These are phyloP conservation scores for Verbascum thapsus DNA, from an alignment of 257 asterid genomes.

Conservation along the genomic window DNA sequence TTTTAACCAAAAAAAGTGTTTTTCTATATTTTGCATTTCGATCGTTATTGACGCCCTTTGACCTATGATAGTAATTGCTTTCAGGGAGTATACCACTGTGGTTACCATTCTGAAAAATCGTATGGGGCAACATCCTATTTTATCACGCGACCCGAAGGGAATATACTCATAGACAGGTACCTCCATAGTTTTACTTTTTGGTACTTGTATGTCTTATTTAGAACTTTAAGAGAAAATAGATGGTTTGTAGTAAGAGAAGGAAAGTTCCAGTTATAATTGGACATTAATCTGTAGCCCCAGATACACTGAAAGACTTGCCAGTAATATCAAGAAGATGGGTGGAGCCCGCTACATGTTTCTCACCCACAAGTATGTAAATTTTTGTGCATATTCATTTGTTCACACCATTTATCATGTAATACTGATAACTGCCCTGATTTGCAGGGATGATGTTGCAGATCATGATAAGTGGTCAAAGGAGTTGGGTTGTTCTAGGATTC, in stretches of 20 bases:
- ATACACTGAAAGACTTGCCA: constrained; percentile 51
- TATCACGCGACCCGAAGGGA: constrained; percentile 65
- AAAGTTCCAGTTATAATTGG: constrained; percentile 6
- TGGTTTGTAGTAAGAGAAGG: not conserved
- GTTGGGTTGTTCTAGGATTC: constrained; percentile 59
- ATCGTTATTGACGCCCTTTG: not conserved
- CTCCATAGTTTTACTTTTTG: not conserved
- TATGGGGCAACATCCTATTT: constrained; percentile 70
- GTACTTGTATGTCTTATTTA: constrained; percentile 3
- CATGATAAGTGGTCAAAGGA: constrained; percentile 71
- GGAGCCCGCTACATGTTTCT: constrained; percentile 80
- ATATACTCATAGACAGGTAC: constrained; percentile 76
- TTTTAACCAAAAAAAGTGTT: no score
- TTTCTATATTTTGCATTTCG: not conserved
- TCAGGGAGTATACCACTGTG: constrained; percentile 78
- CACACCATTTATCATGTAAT: constrained; percentile 23
- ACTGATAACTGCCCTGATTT: constrained; percentile 19
- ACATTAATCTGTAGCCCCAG: constrained; percentile 56
- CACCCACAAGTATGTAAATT: constrained; percentile 56
- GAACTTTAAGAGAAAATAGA: not conserved
- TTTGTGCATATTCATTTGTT: not conserved
- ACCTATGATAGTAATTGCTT: constrained; percentile 22
- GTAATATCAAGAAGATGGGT: constrained; percentile 59
- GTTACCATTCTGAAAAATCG: constrained; percentile 74
- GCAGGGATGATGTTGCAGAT: constrained; percentile 80